These are phyloP conservation scores for Neckera pumila DNA, from an alignment of 225 moss, liverwort and hornwort genomes.

Conservation along the genomic window DNA sequence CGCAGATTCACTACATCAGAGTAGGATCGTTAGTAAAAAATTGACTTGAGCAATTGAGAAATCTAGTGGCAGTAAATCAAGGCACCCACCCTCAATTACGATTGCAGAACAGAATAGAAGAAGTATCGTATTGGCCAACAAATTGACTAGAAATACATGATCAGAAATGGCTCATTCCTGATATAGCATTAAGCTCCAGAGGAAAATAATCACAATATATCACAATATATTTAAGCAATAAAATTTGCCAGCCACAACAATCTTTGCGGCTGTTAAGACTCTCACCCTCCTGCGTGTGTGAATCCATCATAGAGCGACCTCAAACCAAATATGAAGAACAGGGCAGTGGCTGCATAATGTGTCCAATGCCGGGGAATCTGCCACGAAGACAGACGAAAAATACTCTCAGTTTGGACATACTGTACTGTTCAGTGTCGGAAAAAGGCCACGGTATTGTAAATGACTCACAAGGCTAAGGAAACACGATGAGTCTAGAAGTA, in stretches of 20 bases:
- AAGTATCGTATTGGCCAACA: neutral
- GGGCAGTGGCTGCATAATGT: conserved; percentile 72
- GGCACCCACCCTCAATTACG: neutral
- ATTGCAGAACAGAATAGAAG: neutral
- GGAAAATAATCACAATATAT: neutral
- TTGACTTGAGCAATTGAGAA: neutral
- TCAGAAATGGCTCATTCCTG: neutral
- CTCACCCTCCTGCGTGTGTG: conserved; percentile 67
- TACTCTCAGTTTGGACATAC: neutral
- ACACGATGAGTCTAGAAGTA: neutral
- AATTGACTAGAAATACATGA: neutral
- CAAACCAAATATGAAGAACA: conserved; percentile 86
- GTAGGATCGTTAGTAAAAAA: neutral
- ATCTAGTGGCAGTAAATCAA: neutral
- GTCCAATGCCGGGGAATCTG: conserved; percentile 82
- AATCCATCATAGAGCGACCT: conserved; percentile 80
- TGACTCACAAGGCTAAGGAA: neutral
- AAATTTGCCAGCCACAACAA: neutral
- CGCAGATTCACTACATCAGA: conserved; percentile 59
- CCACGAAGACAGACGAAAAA: neutral
- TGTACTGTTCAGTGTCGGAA: neutral
- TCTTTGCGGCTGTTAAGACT: neutral
- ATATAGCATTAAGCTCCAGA: neutral
- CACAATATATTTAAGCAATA: neutral
- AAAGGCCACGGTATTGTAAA: neutral